phyloP scores from a whole-genome alignment of 176 grass and related monocot species.

The Oryza meridionalis region DNA sequence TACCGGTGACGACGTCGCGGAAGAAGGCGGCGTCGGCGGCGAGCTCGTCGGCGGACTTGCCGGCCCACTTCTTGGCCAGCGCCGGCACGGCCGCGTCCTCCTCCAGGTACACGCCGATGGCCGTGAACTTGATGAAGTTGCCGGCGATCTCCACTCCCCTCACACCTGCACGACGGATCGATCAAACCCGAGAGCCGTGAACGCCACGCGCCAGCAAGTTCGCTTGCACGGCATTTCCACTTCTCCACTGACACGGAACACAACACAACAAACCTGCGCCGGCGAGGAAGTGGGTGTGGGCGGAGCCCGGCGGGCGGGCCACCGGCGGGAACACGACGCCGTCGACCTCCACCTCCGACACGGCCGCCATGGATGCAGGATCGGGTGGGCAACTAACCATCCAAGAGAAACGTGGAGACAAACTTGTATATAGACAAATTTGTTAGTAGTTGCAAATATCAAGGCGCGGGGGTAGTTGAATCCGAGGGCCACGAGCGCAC shows the following conservation, averaged over 20 bases:
- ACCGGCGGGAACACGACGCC: conserved; percentile 59
- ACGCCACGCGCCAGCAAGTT: too few species aligned
- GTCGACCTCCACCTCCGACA: conserved; percentile 50
- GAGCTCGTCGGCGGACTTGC: conserved; percentile 64
- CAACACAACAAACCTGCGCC: conserved; percentile 56
- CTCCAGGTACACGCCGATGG: conserved; percentile 87
- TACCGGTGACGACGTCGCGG: conserved; percentile 65
- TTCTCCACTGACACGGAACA: neutral
- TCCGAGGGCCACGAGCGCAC: neutral
- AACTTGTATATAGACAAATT: neutral
- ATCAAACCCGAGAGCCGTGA: too few species aligned
- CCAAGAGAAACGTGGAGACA: neutral
- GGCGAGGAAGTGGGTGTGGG: conserved; percentile 54
- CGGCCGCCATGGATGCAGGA: conserved; percentile 27
- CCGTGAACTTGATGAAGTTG: conserved; percentile 85
- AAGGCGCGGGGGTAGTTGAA: conserved; percentile 13
- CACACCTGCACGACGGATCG: conserved; percentile 43
- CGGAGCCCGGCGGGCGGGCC: conserved; percentile 47
- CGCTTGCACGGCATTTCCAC: neutral
- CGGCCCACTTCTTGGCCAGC: conserved; percentile 65
- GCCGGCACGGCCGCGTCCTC: conserved; percentile 58
- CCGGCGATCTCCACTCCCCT: conserved; percentile 75
- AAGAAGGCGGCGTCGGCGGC: conserved; percentile 61
- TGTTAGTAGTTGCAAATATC: neutral
- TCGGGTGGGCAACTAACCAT: neutral